A percentile compares a stretch with the other conserved stretches of the same genome.
Evolutionary conservation across 2,329 filamentous ascomycete species (phyloP).

Genomic region (Trichophyton benhamiae): DNA sequence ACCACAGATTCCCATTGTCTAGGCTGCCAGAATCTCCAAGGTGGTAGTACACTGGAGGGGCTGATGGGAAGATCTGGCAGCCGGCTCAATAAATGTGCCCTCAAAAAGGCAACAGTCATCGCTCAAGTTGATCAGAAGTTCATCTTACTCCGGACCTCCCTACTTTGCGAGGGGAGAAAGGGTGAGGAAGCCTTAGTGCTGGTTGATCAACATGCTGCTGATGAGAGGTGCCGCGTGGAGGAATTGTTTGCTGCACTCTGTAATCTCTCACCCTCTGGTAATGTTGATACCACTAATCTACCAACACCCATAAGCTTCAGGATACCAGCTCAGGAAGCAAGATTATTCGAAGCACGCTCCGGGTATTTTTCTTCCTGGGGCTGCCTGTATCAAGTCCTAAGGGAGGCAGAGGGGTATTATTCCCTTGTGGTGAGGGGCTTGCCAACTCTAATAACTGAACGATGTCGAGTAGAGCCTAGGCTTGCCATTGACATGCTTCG

Average conservation of each 20-base stretch:
- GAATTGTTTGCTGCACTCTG: slow-evolving; percentile 51
- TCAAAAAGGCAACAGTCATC: slow-evolving; percentile 54
- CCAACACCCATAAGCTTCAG: slow-evolving; percentile 51
- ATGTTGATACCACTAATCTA: slow-evolving; percentile 24
- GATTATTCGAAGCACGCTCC: slow-evolving; percentile 44
- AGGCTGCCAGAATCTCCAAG: neutral
- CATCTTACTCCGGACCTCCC: slow-evolving; percentile 49
- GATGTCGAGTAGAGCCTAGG: slow-evolving; percentile 60
- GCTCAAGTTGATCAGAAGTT: slow-evolving; percentile 85
- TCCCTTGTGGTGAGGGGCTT: slow-evolving; percentile 44
- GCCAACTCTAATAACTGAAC: slow-evolving; percentile 60
- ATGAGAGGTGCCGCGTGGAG: slow-evolving; percentile 76
- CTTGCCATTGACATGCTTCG: slow-evolving; percentile 64
- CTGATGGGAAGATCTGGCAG: slow-evolving; percentile 7
- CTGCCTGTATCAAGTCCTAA: slow-evolving; percentile 46
- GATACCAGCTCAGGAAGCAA: slow-evolving; percentile 47
- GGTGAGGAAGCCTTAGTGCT: slow-evolving; percentile 47
- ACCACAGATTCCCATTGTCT: neutral
- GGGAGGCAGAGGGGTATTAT: slow-evolving; percentile 8
- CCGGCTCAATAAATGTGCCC: slow-evolving; percentile 47
- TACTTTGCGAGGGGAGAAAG: neutral
- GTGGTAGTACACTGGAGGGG: neutral
- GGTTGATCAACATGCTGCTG: slow-evolving; percentile 88
- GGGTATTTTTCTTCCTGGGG: slow-evolving; percentile 62
- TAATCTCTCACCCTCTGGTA: slow-evolving; percentile 14